Evolutionary conservation across 441 rosid species (phyloP).

Genomic region (Jatropha multifida): DNA sequence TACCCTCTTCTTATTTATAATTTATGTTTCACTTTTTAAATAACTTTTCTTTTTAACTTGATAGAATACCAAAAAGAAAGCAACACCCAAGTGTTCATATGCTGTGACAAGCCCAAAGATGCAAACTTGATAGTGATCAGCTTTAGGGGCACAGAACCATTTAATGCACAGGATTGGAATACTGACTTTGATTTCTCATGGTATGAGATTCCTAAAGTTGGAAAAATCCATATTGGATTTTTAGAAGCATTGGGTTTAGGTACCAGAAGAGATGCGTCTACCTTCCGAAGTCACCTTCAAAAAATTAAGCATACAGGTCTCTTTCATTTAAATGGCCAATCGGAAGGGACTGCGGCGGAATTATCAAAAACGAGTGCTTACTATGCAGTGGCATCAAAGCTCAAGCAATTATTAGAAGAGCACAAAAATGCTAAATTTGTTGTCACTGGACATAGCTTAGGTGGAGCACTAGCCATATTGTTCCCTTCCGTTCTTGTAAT

Average conservation of each 20-base stretch:
- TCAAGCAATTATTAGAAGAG: constrained; percentile 54
- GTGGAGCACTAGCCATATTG: constrained; percentile 77
- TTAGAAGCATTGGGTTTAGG: constrained; percentile 28
- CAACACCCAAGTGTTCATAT: constrained; percentile 68
- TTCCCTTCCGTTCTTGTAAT: constrained; percentile 55
- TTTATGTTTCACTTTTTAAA: background rate
- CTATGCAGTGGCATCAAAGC: constrained; percentile 43
- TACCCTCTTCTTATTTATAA: background rate
- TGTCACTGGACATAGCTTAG: constrained; percentile 82
- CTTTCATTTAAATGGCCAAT: background rate
- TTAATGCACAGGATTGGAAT: constrained; percentile 4
- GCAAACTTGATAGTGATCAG: constrained; percentile 48
- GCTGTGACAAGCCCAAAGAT: constrained; percentile 68
- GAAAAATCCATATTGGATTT: constrained; percentile 81
- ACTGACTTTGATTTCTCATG: constrained; percentile 44
- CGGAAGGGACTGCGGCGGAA: background rate
- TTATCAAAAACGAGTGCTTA: constrained; percentile 51
- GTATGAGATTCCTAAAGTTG: constrained; percentile 67
- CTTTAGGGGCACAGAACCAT: constrained; percentile 18
- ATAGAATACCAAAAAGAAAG: constrained; percentile 6
- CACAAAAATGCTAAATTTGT: constrained; percentile 63
- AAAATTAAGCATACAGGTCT: background rate
- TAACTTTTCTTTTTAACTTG: constrained; percentile 6
- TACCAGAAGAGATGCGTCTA: background rate
- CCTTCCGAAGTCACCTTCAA: constrained; percentile 14